Evolutionary conservation across 352 stramenopile species (phyloP), one percentile per base, ranked within the genome.

Genomic region (Pythium dissotocum): DNA sequence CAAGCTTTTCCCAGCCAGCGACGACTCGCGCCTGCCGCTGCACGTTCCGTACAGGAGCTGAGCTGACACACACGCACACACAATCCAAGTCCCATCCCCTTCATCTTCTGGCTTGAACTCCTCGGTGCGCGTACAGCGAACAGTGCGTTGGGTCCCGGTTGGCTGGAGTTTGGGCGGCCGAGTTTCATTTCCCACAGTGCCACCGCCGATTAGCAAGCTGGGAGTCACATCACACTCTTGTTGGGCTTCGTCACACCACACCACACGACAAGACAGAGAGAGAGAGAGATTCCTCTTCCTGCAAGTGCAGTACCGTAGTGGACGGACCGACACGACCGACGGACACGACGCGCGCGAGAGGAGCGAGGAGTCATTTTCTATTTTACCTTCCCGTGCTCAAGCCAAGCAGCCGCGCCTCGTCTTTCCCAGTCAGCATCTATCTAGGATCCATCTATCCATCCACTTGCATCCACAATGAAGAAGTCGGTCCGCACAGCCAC

Each of bases 301-400:
- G 35, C 35, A 40, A 48, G 40, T 48, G 40, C 40, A 52, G 44
- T 52, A 52, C 44, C 44, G 44, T 52, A 52, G 44, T 52, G 44
- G 24, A 52, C 44, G n/a, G 5, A 18, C 44, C 44, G n/a, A 18
- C 16, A 28, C 44, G 44, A 7, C 28, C 28, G 28, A 30, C 28
- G 28, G 28, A 30, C 28, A 30, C 28, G 28, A 30, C 28, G 28
- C 28, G 28, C 28, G 28, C 28, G 28, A 30, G 28, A 30, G 28
- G 28, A 30, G 28, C 28, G 44, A 52, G 44, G 44, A 52, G 44
- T 52, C 44, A 52, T 52, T 52, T 52, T 52, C 44, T 21, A 52
- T 52, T 52, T 52, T 52, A 52, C 44, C 44, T 52, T 24, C 44
- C n/a, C 44, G 44, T 52, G 44, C 18, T 52, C 44, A 52, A 52